A percentile compares a stretch with the other conserved stretches of the same genome.
These are phyloP conservation scores for Linaria vulgaris DNA, from an alignment of 257 asterid genomes.

Conservation along the genomic window DNA sequence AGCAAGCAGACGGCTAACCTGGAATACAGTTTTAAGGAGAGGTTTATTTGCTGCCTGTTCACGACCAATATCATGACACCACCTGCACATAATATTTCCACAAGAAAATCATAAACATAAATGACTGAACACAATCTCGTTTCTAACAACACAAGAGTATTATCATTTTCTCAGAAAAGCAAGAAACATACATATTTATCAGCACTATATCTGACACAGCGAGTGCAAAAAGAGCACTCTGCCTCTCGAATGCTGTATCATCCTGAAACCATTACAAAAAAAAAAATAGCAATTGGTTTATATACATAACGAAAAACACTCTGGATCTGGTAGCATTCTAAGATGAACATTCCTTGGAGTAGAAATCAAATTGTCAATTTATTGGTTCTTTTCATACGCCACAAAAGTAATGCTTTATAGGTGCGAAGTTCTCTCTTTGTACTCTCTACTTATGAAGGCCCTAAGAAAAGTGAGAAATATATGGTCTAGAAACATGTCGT, in stretches of 20 bases:
- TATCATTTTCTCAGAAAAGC: conserved; percentile 16
- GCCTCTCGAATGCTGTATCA: conserved; percentile 95
- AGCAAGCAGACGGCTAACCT: conserved; percentile 41
- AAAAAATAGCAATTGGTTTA: neutral
- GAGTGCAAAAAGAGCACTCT: conserved; percentile 95
- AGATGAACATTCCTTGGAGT: conserved; percentile 8
- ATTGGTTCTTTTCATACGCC: conserved; percentile 19
- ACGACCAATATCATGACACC: conserved; percentile 99
- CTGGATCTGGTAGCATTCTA: conserved; percentile 6
- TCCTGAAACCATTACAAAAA: conserved; percentile 49
- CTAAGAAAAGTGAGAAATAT: neutral
- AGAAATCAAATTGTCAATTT: conserved; percentile 13
- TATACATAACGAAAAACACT: neutral
- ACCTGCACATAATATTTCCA: conserved; percentile 47
- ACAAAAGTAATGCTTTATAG: conserved; percentile 10
- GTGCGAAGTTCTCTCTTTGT: neutral
- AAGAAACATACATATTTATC: conserved; percentile 82
- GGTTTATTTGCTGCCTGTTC: conserved; percentile 99
- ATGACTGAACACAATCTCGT: neutral
- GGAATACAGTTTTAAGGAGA: conserved; percentile 92
- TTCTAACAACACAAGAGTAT: neutral
- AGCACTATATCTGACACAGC: conserved; percentile 98
- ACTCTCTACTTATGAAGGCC: conserved; percentile 5
- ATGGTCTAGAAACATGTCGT: neutral
- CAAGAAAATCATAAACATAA: neutral